A percentile compares a stretch with the other conserved stretches of the same genome.
Conservation (phyloP, 176 grass and related monocot genomes). For the Leersia perrieri region DNA sequence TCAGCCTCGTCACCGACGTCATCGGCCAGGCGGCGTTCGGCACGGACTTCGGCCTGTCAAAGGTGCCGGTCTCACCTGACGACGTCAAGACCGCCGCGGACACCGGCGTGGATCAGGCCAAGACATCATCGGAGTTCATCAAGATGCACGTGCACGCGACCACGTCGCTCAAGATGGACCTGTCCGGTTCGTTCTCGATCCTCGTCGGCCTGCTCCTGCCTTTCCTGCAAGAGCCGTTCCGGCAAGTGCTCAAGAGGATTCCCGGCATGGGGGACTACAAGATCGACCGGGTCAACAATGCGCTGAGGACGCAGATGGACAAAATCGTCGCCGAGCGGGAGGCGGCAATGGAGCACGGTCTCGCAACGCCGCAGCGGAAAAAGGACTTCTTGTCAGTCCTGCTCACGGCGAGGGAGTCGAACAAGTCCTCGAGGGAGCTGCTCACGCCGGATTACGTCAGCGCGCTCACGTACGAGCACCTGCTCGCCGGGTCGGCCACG, state of each 20-base stretch:
- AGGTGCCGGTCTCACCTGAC: neutral
- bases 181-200: conserved; percentile 49
- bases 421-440: conserved; percentile 13
- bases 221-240: conserved; percentile 35
- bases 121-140: conserved; percentile 23
- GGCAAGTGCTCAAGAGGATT: conserved; percentile 26
- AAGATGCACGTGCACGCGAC: conserved; percentile 46
- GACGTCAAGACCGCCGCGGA: neutral
- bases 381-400: conserved; percentile 48
- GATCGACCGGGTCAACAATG: conserved; percentile 32
- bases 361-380: neutral
- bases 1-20: conserved; percentile 40
- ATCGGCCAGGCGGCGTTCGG: conserved; percentile 47
- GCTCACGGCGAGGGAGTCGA: conserved; percentile 31
- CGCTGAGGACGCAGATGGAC: conserved; percentile 24
- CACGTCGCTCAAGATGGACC: conserved; percentile 53
- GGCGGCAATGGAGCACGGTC: neutral
- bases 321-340: conserved; percentile 30
- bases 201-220: conserved; percentile 36
- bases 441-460: conserved; percentile 45
- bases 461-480: conserved; percentile 51
- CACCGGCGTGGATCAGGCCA: neutral
- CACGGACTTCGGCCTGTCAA: conserved; percentile 36
- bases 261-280: conserved; percentile 38
- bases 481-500: conserved; percentile 43